Base-by-base conservation (phyloP, 1,284 basidiomycete species). In the Gomphus sp. region DNA sequence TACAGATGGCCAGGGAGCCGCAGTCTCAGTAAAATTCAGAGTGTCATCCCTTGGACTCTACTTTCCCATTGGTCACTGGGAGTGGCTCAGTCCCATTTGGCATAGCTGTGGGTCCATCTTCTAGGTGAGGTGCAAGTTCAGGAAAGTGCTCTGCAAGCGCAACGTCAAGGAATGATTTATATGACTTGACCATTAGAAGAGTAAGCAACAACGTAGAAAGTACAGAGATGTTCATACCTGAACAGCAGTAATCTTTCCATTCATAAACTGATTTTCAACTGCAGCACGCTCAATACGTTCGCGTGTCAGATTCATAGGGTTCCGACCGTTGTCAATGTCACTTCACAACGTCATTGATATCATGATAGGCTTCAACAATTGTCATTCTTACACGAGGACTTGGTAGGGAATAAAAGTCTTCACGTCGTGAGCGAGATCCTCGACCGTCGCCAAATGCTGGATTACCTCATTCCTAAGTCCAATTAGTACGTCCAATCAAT, bases 241-340 rank as follows among this genome's bases (percentile, higher is more conserved):
- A 34, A 92, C 78, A 3, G 88, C 87, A 49, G 80, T 77, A 49
- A 92, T 85, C 67, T 91, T 91, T n/a, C 87, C 90, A 68, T 91
- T 90, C 80, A 91, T 89, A 66, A 90, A 91, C 69, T 91, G 88
- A 68, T 92, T 93, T 72, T 91, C 89, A 0, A 87, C 87, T 25
- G 89, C 86, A 0, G 88, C 81, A 54, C 89, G 78, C 69, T 92
- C 89, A 12, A 91, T 69, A 51, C 85, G 76, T 62, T 91, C 87
- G 61, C 82, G 81, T 11, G 89, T 91, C 61, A 90, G 74, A 65
- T 82, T 79, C 80, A 89, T 85, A 2, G 89, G 89, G 67, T 92
- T 91, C 59, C 82, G 79, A 10, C 84, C 77, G 64, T 82, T 84
- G 72, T 92, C 90, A 59, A 91, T 85, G 63, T 90, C 86, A 41